phyloP scores from a whole-genome alignment of 306 rosid genomes.

The Fragaria vesca region DNA sequence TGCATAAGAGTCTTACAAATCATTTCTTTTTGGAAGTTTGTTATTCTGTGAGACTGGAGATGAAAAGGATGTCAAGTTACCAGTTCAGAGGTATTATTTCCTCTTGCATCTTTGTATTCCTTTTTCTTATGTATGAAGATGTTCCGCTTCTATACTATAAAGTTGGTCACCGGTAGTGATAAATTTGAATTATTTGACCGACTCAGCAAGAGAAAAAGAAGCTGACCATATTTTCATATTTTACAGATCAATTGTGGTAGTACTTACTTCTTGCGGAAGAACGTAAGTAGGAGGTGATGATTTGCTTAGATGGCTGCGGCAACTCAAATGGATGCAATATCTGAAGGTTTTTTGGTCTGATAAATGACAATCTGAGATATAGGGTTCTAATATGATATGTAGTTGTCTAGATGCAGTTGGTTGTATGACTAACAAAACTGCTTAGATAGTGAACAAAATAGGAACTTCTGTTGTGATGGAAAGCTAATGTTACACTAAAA shows the following conservation, averaged over 20 bases:
- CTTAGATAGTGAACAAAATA: neutral
- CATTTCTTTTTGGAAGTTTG: neutral
- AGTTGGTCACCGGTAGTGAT: neutral
- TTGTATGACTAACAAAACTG: neutral
- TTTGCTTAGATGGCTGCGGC: neutral
- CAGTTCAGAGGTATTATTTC: constrained; percentile 9
- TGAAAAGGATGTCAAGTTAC: neutral
- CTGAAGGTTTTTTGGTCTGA: neutral
- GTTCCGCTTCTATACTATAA: neutral
- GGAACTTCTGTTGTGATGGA: constrained; percentile 4
- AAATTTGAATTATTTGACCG: neutral
- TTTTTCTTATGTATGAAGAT: neutral
- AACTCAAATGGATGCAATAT: neutral
- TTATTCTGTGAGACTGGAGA: neutral
- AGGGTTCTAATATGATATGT: constrained; percentile 3
- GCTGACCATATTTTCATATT: neutral
- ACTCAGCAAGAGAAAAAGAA: neutral
- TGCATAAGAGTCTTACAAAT: constrained; percentile 26
- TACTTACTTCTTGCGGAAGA: neutral
- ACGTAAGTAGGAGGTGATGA: neutral
- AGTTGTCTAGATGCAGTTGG: neutral
- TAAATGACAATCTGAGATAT: neutral
- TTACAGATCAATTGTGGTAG: constrained; percentile 10
- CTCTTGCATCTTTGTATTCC: neutral
- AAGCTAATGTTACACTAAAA: neutral